A percentile compares a stretch with the other conserved stretches of the same genome.
phyloP scores from a whole-genome alignment of 495 filamentous ascomycete genomes.

The Penicillium odoratum region DNA sequence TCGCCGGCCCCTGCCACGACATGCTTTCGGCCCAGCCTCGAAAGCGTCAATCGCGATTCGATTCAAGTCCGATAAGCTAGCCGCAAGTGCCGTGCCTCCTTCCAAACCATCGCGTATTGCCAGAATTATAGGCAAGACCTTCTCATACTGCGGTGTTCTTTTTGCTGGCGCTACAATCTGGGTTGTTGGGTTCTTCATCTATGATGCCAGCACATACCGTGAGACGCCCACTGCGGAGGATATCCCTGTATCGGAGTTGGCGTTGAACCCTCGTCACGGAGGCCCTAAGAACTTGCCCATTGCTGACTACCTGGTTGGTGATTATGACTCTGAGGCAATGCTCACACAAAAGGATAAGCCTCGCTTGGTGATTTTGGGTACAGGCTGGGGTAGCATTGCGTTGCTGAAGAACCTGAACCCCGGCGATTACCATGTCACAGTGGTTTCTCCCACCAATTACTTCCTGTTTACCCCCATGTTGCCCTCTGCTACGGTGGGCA shows the following conservation, averaged over 20 bases:
- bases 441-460: slow-evolving; percentile 91
- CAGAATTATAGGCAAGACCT: slow-evolving; percentile 42
- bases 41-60: slow-evolving; percentile 22
- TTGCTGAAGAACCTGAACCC: slow-evolving; percentile 87
- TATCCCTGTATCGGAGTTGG: slow-evolving; percentile 77
- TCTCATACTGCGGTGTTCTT: slow-evolving; percentile 61
- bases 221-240: slow-evolving; percentile 64
- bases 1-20: slow-evolving; percentile 27
- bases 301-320: slow-evolving; percentile 79
- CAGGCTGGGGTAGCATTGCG: slow-evolving; percentile 93
- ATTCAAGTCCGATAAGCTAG: slow-evolving; percentile 30
- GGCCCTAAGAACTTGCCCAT: slow-evolving; percentile 97
- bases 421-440: slow-evolving; percentile 90
- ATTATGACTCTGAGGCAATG: slow-evolving; percentile 73
- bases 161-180: slow-evolving; percentile 51
- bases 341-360: slow-evolving; percentile 78
- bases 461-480: slow-evolving; percentile 99
- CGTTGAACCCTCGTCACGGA: slow-evolving; percentile 76
- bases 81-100: slow-evolving; percentile 13
- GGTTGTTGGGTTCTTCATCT: slow-evolving; percentile 85
- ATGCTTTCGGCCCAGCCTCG: slow-evolving; percentile 21
- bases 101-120: slow-evolving; percentile 16
- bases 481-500: slow-evolving; percentile 94
- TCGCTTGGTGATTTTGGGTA: slow-evolving; percentile 86
- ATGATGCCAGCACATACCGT: slow-evolving; percentile 89